Evolutionary conservation across 1,284 basidiomycete species (phyloP), one percentile per base, ranked within the genome.

Genomic region (Ganoderma resinaceum): DNA sequence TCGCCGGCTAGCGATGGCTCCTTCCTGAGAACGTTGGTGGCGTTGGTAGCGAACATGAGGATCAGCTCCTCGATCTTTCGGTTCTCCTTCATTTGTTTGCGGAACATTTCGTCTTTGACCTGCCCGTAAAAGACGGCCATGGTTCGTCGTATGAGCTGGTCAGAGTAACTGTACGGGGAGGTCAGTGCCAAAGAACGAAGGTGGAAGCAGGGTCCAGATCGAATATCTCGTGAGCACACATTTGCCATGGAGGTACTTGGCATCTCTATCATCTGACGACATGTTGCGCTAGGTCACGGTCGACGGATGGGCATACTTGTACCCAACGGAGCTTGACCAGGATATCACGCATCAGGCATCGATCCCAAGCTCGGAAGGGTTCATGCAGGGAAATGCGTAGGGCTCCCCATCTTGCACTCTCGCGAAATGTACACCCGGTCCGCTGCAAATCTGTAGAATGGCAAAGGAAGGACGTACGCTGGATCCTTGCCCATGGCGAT

Each of bases 21-120:
- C 81, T 98, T 97, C 85, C 91, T 92, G 66, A 97, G 85, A 7
- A 94, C 89, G 29, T 88, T 87, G 0, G 94, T 95, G 4, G 96
- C 94, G 57, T 95, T 91, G 2, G 96, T 95, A 18, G 97, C 96
- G 76, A 98, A 99, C 85, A 94, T 93, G 63, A 99, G 86, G 70
- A 99, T 97, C 68, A 99, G 90, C 73, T 98, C 96, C 81, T 99
- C 98, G 64, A 99, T 94, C 83, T 97, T 98, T 60, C 98, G 87
- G 76, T 96, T 97, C 80, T 98, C 96, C 79, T 96, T 95, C 88
- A 99, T 92, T 76, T 96, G 94, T 53, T 89, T 87, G 70, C 93
- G 90, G 82, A 97, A 97, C 38, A 84, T 86, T 61, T 94, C 91
- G 69, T 95, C 91, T 77, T 92, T 91, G 80, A 95, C 94, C 72